Conservation (phyloP, 2,329 filamentous ascomycete genomes). For the Ophiostoma australiae region DNA sequence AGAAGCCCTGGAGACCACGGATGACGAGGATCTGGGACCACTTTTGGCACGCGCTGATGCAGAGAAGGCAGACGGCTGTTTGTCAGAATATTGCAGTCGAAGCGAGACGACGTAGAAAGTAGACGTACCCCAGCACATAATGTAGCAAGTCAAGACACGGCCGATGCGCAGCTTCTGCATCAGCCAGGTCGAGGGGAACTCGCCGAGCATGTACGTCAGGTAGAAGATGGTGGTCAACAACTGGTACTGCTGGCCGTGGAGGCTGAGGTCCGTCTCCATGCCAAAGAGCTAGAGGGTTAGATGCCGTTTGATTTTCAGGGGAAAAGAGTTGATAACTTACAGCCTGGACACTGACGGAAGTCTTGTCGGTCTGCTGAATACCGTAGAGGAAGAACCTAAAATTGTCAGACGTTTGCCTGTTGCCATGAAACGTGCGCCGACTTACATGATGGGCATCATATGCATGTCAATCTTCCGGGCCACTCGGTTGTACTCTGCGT, state of each 20-base stretch:
- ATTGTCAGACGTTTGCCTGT: neutral
- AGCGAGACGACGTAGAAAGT: neutral
- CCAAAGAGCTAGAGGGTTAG: constrained; percentile 27
- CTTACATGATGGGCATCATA: constrained; percentile 1
- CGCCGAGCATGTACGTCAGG: constrained; percentile 33
- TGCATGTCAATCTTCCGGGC: neutral
- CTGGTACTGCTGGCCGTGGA: constrained; percentile 31
- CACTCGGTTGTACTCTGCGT: neutral
- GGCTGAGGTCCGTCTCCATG: constrained; percentile 32
- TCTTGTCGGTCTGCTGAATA: constrained; percentile 47
- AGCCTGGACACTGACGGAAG: constrained; percentile 38
- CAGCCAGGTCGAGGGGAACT: constrained; percentile 34
- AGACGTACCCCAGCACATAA: constrained; percentile 33
- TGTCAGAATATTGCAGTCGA: neutral
- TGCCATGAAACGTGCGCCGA: neutral
- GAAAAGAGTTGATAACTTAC: constrained; percentile 30
- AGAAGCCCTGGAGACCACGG: constrained; percentile 37
- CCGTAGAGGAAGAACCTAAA: constrained; percentile 35
- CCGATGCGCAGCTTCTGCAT: constrained; percentile 32
- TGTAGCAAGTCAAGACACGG: constrained; percentile 30
- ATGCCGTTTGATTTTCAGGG: neutral
- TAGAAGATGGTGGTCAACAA: constrained; percentile 37
- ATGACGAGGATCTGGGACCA: constrained; percentile 37
- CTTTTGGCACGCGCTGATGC: constrained; percentile 37
- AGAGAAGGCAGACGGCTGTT: constrained; percentile 30